Conservation (phyloP, 345 rosid genomes). For the Mallotus nudiflorus region DNA sequence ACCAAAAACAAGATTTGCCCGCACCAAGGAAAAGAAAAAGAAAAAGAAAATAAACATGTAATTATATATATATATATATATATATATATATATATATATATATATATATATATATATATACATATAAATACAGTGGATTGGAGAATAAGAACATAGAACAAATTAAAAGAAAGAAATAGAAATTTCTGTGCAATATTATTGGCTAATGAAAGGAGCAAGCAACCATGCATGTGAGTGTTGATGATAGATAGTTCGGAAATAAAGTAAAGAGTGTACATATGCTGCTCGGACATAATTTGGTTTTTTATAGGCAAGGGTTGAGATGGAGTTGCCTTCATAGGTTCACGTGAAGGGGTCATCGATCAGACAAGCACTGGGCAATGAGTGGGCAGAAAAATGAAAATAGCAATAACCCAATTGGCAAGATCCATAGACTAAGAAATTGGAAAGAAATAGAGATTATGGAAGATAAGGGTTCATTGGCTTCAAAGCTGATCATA, state of each 20-base stretch:
- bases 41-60: neutral
- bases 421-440: neutral
- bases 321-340: slow-evolving; percentile 25
- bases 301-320: slow-evolving; percentile 25
- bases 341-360: slow-evolving; percentile 8
- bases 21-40: too few relatives aligned
- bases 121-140: too few relatives aligned
- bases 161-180: too few relatives aligned
- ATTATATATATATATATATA: too few relatives aligned
- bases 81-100: too few relatives aligned
- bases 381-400: neutral
- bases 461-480: neutral
- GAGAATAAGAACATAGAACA: too few relatives aligned
- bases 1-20: too few relatives aligned
- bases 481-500: slow-evolving; percentile 12
- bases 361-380: slow-evolving; percentile 5
- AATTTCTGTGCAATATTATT: too few relatives aligned
- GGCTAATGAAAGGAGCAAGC: slow-evolving; percentile 1
- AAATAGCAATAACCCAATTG: neutral
- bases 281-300: neutral
- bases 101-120: too few relatives aligned
- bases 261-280: slow-evolving; percentile 20
- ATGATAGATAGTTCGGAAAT: slow-evolving; percentile 26
- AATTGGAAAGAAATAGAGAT: neutral
- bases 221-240: slow-evolving; percentile 34